These are phyloP conservation scores for Mortierella sp. DNA, from an alignment of 371 early-diverging fungal genomes.

Conservation along the genomic window DNA sequence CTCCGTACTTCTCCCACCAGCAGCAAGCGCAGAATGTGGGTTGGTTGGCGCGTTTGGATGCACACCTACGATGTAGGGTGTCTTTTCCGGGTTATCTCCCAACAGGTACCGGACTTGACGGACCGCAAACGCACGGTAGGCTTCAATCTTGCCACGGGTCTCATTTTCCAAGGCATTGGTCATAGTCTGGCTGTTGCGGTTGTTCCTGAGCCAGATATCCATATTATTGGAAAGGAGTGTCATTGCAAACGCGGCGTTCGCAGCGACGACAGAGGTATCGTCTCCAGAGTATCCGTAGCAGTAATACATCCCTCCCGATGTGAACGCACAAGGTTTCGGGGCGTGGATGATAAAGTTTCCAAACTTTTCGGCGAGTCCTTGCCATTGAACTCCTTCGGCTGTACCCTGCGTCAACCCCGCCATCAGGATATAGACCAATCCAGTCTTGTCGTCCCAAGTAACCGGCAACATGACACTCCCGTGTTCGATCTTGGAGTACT, in stretches of 20 bases:
- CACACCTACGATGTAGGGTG: conserved; percentile 72
- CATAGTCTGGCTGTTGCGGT: not conserved
- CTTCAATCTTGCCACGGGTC: conserved; percentile 24
- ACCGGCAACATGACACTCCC: not conserved
- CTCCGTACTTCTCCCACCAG: conserved; percentile 65
- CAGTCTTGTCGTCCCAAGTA: conserved; percentile 60
- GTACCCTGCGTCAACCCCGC: conserved; percentile 49
- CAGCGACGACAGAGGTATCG: conserved; percentile 62
- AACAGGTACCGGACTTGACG: conserved; percentile 67
- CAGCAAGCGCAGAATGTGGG: conserved; percentile 74
- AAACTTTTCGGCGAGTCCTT: conserved; percentile 45
- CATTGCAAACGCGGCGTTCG: conserved; percentile 44
- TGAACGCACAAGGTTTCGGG: conserved; percentile 58
- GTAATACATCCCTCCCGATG: conserved; percentile 67
- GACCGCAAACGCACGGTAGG: conserved; percentile 63
- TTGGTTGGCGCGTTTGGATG: conserved; percentile 71
- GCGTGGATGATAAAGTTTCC: conserved; percentile 40
- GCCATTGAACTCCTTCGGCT: conserved; percentile 30
- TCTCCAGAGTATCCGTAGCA: conserved; percentile 63
- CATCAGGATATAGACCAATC: conserved; percentile 65
- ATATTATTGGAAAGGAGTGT: conserved; percentile 22
- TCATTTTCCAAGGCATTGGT: not conserved
- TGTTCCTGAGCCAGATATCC: conserved; percentile 6
- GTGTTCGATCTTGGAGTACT: not conserved
- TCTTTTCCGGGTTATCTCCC: conserved; percentile 69